Base-by-base conservation (phyloP, 1,284 basidiomycete genomes). In the Rhodotorula sp. region DNA sequence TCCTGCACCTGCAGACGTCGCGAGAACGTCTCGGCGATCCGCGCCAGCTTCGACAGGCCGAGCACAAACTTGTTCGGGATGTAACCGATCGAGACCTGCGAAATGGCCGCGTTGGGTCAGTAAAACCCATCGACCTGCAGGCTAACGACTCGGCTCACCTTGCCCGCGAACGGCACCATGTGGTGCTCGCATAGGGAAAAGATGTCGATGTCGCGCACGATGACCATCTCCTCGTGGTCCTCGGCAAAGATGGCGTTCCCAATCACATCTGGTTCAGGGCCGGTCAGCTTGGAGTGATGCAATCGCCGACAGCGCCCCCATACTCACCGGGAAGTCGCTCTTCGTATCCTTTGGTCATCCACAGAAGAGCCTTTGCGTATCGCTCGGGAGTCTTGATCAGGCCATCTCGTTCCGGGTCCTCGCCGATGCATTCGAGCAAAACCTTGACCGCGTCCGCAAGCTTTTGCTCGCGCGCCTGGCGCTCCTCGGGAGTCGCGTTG, bases 281-380 rank as follows among this genome's bases (percentile, higher is more conserved):
- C 3, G 3, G 39, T 64, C 58, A 61, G 67, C 21, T 18, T 12
- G 16, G 7, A 14, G 16, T 21, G 5, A 6, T 1, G 7, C 12
- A 7, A 5, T 7, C 12, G 12, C 16, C 7, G 16, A 16, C 5
- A 14, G 29, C 7, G 15, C 20, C 8, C 34, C 15, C 34, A 49
- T 15, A 34, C 81, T 64, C 31, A 92, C 93, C 92, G 82, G 89
- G 87, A 74, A 99, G 83, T 75, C 92, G 87, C 82, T 98, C 95
- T 81, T 98, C 97, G 83, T 99, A 99, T 5, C 97, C 97, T 79
- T 91, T 90, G 49, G 97, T 99, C 95, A 99, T 97, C 94, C 94
- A 99, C 85, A 99, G 88, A 66, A 99, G 85, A 43, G 97, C 95
- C 82, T 99, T 92, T 46, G 95, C 96, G 83, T 98, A 99, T 58